These are phyloP conservation scores for Antrodiella citrinella DNA, from an alignment of 768 basidiomycete genomes.

Conservation along the genomic window DNA sequence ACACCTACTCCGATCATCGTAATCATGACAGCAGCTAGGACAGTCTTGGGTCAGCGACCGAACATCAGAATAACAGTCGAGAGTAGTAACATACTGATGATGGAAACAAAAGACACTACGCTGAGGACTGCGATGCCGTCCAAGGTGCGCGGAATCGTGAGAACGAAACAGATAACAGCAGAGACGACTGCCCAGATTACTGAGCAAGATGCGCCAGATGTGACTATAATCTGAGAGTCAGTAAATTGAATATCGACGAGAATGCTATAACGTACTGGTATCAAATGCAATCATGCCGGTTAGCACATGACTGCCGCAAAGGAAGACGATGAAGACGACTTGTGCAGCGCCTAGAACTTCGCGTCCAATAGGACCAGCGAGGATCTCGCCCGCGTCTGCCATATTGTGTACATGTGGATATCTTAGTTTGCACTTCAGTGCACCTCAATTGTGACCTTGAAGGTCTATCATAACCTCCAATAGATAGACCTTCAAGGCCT, in stretches of 20 bases:
- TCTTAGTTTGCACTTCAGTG: slow-evolving; percentile 23
- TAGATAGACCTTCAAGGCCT: no score
- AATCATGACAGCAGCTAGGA: slow-evolving; percentile 20
- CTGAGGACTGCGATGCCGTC: slow-evolving; percentile 23
- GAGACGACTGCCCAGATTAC: slow-evolving; percentile 22
- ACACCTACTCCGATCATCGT: slow-evolving; percentile 25
- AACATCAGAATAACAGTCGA: not conserved
- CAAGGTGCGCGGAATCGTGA: slow-evolving; percentile 23
- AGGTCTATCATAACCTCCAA: no score
- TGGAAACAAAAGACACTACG: slow-evolving; percentile 22
- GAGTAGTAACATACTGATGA: slow-evolving; percentile 14
- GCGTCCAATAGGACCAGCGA: slow-evolving; percentile 21
- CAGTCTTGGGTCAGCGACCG: no score
- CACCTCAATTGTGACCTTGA: no score
- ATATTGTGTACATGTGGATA: slow-evolving; percentile 27
- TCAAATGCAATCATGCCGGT: slow-evolving; percentile 25
- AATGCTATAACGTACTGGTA: slow-evolving; percentile 15
- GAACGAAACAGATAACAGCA: slow-evolving; percentile 20
- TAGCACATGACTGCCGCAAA: slow-evolving; percentile 23
- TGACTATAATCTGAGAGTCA: slow-evolving; percentile 12
- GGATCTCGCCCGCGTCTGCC: slow-evolving; percentile 24
- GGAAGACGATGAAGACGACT: slow-evolving; percentile 22
- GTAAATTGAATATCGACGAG: not conserved
- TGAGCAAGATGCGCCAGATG: slow-evolving; percentile 23
- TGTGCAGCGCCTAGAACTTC: slow-evolving; percentile 23